Conservation (phyloP, 805 yeast genomes). For the Naumovozyma castellii region DNA sequence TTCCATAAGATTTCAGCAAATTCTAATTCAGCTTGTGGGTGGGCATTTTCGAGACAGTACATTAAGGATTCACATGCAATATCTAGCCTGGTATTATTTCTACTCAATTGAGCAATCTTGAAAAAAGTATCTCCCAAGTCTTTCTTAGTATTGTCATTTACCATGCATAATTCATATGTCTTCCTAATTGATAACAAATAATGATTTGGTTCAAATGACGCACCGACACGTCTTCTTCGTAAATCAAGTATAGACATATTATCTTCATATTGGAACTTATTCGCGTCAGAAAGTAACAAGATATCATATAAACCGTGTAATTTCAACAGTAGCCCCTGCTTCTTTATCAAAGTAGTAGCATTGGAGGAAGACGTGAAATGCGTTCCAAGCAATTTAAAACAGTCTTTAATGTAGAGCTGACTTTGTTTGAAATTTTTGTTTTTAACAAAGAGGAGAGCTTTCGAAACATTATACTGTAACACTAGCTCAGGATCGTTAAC, state of each 20-base stretch:
- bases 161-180: conserved; percentile 32
- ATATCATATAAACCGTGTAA: conserved; percentile 57
- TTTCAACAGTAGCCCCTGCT: conserved; percentile 39
- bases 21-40: conserved; percentile 52
- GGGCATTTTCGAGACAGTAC: conserved; percentile 33
- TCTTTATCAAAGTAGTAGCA: conserved; percentile 43
- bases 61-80: conserved; percentile 60
- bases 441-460: conserved; percentile 42
- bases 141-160: conserved; percentile 13
- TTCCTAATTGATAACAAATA: conserved; percentile 51
- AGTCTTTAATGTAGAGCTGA: conserved; percentile 35
- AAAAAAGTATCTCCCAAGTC: conserved; percentile 46
- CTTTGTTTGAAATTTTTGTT: conserved; percentile 30
- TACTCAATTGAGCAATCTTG: conserved; percentile 50
- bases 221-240: conserved; percentile 32
- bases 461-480: conserved; percentile 57
- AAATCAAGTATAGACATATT: conserved; percentile 14
- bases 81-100: conserved; percentile 61
- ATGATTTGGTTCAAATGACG: conserved; percentile 52
- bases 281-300: conserved; percentile 30
- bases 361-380: conserved; percentile 41
- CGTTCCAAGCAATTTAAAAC: conserved; percentile 51
- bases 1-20: conserved; percentile 81
- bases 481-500: conserved; percentile 44
- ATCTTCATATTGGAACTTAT: conserved; percentile 10